Conservation (phyloP, 2,329 filamentous ascomycete species). For the Beauveria scarabaeidicola region DNA sequence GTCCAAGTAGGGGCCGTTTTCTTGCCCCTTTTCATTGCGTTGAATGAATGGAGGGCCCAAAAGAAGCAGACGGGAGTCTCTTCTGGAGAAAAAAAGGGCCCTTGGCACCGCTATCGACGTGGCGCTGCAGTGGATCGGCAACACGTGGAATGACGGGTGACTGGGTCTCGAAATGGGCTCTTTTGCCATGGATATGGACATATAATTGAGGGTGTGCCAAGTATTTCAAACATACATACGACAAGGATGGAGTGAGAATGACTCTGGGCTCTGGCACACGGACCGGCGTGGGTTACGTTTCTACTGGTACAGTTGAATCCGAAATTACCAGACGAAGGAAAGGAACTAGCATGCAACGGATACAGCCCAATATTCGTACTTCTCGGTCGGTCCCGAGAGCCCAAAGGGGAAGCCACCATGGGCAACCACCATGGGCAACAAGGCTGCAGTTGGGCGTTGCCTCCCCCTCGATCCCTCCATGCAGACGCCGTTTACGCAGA, state of each 20-base stretch:
- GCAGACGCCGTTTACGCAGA: neutral
- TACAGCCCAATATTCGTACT: neutral
- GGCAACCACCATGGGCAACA: too few species aligned
- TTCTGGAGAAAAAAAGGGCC: neutral
- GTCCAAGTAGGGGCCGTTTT: neutral
- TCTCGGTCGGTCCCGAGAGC: neutral
- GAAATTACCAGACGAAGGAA: neutral
- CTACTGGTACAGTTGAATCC: neutral
- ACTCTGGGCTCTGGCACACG: too few species aligned
- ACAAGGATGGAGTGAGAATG: neutral
- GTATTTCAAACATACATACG: neutral
- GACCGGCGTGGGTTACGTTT: too few species aligned
- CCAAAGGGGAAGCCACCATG: neutral
- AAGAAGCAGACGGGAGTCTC: neutral
- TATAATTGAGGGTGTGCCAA: neutral
- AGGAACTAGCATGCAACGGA: neutral
- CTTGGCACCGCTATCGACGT: slow-evolving; percentile 3
- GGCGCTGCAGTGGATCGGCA: slow-evolving; percentile 6
- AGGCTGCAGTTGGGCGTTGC: slow-evolving; percentile 1
- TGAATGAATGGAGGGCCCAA: neutral
- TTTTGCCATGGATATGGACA: neutral
- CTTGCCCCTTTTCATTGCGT: neutral
- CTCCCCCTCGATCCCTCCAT: neutral
- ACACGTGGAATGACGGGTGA: slow-evolving; percentile 8
- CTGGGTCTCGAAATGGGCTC: slow-evolving; percentile 1